phyloP scores from a whole-genome alignment of 805 yeast species.

The Metschnikowia baotianmanensis region DNA sequence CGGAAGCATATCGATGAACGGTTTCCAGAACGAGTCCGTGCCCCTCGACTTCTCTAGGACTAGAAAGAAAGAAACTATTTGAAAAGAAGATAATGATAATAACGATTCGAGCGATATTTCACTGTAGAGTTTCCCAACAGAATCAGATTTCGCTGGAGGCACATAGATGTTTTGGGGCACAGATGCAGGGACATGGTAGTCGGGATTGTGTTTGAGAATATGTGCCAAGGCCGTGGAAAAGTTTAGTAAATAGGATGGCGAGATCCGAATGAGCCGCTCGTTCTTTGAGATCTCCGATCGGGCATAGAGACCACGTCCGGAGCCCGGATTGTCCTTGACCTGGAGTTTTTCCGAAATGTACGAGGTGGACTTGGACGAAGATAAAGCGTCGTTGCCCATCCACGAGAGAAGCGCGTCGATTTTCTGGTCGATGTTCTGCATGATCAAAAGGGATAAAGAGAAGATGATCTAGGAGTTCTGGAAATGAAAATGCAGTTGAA shows the following conservation, averaged over 20 bases:
- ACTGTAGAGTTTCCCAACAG: conserved; percentile 31
- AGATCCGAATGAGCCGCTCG: conserved; percentile 53
- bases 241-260: conserved; percentile 58
- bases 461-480: no score
- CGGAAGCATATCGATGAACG: conserved; percentile 69
- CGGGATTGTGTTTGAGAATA: conserved; percentile 41
- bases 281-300: conserved; percentile 31
- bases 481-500: conserved; percentile 19
- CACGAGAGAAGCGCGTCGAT: conserved; percentile 26
- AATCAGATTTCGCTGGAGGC: conserved; percentile 25
- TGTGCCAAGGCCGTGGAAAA: conserved; percentile 47
- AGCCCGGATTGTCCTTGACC: conserved; percentile 37
- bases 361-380: conserved; percentile 3
- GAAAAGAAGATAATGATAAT: conserved; percentile 53
- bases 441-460: conserved; percentile 1
- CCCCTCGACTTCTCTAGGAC: conserved; percentile 43
- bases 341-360: conserved; percentile 39
- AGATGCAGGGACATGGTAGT: conserved; percentile 27
- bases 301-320: conserved; percentile 68
- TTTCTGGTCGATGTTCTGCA: conserved; percentile 13
- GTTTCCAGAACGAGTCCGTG: conserved; percentile 57
- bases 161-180: conserved; percentile 21
- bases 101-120: conserved; percentile 33
- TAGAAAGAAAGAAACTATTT: conserved; percentile 51
- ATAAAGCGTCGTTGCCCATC: conserved; percentile 17